Evolutionary conservation across 495 filamentous ascomycete genomes (phyloP).

Genomic region (Neurospora sp.): DNA sequence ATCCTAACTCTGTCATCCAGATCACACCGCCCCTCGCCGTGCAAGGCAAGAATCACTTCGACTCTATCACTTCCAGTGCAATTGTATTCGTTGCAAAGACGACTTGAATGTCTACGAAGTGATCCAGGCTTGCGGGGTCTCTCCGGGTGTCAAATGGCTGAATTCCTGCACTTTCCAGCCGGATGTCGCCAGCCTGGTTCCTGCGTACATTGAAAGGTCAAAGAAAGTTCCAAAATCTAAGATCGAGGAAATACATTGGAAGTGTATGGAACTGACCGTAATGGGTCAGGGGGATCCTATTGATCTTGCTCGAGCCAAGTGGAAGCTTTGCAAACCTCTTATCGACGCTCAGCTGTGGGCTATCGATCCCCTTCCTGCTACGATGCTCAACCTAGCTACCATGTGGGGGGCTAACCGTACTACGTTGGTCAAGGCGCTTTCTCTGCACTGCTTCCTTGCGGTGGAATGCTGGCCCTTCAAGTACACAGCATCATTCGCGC

Average conservation of each 20-base stretch:
- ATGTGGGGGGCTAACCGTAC: constrained; percentile 15
- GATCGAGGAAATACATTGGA: constrained; percentile 16
- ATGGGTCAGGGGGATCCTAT: constrained; percentile 4
- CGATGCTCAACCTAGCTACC: constrained; percentile 16
- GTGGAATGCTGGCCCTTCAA: constrained; percentile 27
- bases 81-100: constrained; percentile 29
- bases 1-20: constrained; percentile 13
- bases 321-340: constrained; percentile 28
- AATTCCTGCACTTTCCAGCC: neutral
- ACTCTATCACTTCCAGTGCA: constrained; percentile 34
- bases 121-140: neutral
- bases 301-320: constrained; percentile 14
- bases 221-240: constrained; percentile 2
- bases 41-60: constrained; percentile 23
- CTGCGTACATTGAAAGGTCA: constrained; percentile 18
- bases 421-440: constrained; percentile 23
- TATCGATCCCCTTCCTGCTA: constrained; percentile 26
- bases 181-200: constrained; percentile 14
- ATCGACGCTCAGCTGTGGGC: constrained; percentile 28
- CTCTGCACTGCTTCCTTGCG: constrained; percentile 27
- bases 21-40: constrained; percentile 20
- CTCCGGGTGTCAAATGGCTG: neutral
- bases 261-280: constrained; percentile 4
- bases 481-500: constrained; percentile 26
- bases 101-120: constrained; percentile 37